Evolutionary conservation across 2,329 filamentous ascomycete species (phyloP), one percentile per base, ranked within the genome.

Genomic region (Plenodomus tracheiphilus): DNA sequence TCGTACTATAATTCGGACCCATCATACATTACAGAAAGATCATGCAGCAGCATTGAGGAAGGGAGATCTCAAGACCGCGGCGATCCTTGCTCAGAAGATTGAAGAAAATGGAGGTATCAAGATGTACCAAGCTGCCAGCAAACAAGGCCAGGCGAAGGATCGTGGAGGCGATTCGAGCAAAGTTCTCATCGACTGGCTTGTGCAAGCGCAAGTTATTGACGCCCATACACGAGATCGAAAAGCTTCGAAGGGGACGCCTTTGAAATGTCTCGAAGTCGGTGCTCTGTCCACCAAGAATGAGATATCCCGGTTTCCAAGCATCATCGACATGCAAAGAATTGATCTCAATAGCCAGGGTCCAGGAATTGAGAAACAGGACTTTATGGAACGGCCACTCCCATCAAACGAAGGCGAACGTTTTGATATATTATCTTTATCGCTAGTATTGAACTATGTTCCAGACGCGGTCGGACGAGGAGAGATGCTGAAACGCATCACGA

Each of bases 371-470:
- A 85, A 95, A 71, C 91, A 97, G 68, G 91, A 99, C 71, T 97
- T 99, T 66, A 96, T 99, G 92, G 76, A 90, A 59, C 81, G 91
- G 20, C 89, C 91, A 0, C 72, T 93, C 2, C 93, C 93, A 0
- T 69, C 58, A 7, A 68, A 79, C 18, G 76, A 81, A 5, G 71
- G 75, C 0, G 85, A 91, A 35, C 78, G 77, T 18, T 97, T 97
- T 68, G 90, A 99, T 68, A 83, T 97, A 43, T 87, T 99, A 64
- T 96, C 91, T 41, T 78, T 99, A 19, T 96, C 91, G 8, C 77
- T 99, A 44, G 94, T 99, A 4, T 79, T 99, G 54, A 99, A 99
- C 72, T 99, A 91, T 66, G 92, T 97, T 2, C 89, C 93, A 0
- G 86, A 92, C 59, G 81, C 91, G 2, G 74, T 75, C 25, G 82